These are phyloP conservation scores for Hyparrhenia diplandra DNA, from an alignment of 176 grass and related monocot species.

Conservation along the genomic window DNA sequence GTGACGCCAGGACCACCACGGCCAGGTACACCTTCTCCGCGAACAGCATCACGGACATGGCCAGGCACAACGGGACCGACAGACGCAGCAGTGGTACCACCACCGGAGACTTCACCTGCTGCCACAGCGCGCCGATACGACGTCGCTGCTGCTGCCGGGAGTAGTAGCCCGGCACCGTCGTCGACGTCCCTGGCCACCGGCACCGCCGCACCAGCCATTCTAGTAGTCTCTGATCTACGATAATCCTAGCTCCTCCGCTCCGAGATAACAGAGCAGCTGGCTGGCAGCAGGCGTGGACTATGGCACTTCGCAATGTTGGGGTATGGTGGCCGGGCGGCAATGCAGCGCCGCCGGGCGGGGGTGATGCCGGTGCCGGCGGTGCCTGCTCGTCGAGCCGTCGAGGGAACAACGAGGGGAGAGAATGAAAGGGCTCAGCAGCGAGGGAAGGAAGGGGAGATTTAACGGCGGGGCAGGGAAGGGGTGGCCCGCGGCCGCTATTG, in stretches of 20 bases:
- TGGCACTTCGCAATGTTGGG: neutral
- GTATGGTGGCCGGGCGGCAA: too few relatives aligned
- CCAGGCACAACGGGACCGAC: slow-evolving; percentile 55
- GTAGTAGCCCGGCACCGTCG: neutral
- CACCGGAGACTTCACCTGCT: slow-evolving; percentile 52
- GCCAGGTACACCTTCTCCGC: slow-evolving; percentile 85
- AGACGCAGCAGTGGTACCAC: slow-evolving; percentile 59
- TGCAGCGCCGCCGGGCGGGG: too few relatives aligned
- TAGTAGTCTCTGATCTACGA: too few relatives aligned
- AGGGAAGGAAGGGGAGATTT: neutral
- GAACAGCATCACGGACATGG: slow-evolving; percentile 72
- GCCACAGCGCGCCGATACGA: slow-evolving; percentile 39
- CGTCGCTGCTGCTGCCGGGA: slow-evolving; percentile 10
- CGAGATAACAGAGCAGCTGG: neutral
- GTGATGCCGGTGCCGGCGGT: neutral
- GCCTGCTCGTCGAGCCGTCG: too few relatives aligned
- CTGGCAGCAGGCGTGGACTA: too few relatives aligned
- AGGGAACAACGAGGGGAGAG: too few relatives aligned
- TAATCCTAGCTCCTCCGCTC: too few relatives aligned
- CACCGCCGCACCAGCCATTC: neutral
- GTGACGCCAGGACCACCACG: slow-evolving; percentile 37
- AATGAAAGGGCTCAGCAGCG: too few relatives aligned
- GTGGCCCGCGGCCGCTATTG: neutral
- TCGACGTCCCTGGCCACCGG: too few relatives aligned
- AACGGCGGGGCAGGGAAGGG: neutral